These are phyloP conservation scores for Tephrocybe sp. DNA, from an alignment of 768 basidiomycete genomes.

Conservation along the genomic window DNA sequence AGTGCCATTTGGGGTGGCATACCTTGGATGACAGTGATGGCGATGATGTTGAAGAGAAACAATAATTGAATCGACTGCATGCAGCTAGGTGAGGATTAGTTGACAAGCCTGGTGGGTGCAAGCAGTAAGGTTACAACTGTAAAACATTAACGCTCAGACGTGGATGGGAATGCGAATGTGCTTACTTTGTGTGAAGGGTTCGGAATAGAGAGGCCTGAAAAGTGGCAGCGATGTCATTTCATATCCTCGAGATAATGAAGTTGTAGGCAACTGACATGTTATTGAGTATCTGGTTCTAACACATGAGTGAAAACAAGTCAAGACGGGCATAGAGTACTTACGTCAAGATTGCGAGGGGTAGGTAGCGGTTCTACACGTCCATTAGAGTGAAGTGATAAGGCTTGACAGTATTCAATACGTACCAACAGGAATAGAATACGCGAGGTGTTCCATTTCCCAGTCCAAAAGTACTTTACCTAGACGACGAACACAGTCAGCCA, in stretches of 20 bases:
- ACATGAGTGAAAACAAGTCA: neutral
- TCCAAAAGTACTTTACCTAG: conserved; percentile 42
- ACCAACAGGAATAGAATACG: conserved; percentile 38
- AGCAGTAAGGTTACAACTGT: no score
- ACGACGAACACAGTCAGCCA: neutral
- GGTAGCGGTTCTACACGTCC: conserved; percentile 31
- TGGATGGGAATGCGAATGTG: neutral
- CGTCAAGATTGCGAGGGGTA: conserved; percentile 25
- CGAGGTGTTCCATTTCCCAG: conserved; percentile 32
- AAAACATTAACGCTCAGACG: no score
- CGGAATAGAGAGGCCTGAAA: conserved; percentile 24
- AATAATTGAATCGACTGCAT: conserved; percentile 24
- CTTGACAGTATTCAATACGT: conserved; percentile 7
- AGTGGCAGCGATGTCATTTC: neutral
- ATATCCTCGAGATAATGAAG: neutral
- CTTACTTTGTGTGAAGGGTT: conserved; percentile 27
- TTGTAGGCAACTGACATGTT: conserved; percentile 15
- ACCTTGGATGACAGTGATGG: conserved; percentile 36
- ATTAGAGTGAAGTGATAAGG: neutral
- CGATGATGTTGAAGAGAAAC: conserved; percentile 26
- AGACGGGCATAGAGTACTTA: conserved; percentile 7
- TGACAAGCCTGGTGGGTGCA: no score
- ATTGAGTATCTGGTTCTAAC: conserved; percentile 18
- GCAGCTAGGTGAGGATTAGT: conserved; percentile 22
- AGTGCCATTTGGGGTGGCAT: neutral